These are phyloP conservation scores for Sanghuangporus sanghuang DNA, from an alignment of 1,284 basidiomycete genomes.

Conservation along the genomic window DNA sequence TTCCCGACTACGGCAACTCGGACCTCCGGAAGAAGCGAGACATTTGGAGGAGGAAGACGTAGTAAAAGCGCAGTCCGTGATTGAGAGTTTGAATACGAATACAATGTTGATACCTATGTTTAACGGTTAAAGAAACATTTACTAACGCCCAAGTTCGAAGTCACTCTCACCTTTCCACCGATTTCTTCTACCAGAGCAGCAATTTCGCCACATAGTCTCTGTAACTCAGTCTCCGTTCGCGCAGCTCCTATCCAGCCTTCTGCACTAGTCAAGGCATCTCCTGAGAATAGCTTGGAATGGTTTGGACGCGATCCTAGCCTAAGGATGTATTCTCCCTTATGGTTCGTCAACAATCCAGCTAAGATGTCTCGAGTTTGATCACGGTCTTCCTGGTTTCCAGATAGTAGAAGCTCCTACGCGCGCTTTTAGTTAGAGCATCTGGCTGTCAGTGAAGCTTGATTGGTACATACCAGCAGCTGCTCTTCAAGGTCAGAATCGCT, in stretches of 20 bases:
- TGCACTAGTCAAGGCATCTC: conserved; percentile 32
- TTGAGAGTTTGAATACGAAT: conserved; percentile 40
- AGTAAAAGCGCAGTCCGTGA: conserved; percentile 56
- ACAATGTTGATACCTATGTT: conserved; percentile 49
- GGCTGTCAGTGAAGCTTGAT: neutral
- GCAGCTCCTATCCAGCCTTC: conserved; percentile 51
- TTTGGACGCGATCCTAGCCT: conserved; percentile 63
- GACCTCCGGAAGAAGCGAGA: conserved; percentile 78
- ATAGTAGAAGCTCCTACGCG: conserved; percentile 32
- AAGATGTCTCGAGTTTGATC: conserved; percentile 56
- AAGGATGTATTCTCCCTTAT: conserved; percentile 65
- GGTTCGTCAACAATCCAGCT: conserved; percentile 58
- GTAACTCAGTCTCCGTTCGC: conserved; percentile 47
- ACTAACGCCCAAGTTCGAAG: neutral
- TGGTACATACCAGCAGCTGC: conserved; percentile 50
- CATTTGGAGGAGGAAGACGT: conserved; percentile 65
- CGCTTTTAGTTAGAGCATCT: neutral
- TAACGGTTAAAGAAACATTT: neutral
- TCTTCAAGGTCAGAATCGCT: conserved; percentile 44
- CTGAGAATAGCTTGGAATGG: conserved; percentile 46
- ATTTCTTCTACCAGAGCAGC: conserved; percentile 57
- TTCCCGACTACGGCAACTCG: conserved; percentile 95
- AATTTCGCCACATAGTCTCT: conserved; percentile 40
- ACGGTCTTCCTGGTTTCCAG: conserved; percentile 36
- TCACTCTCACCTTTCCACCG: conserved; percentile 57